phyloP scores from a whole-genome alignment of 257 asterid species.

The Solanum rostratum region DNA sequence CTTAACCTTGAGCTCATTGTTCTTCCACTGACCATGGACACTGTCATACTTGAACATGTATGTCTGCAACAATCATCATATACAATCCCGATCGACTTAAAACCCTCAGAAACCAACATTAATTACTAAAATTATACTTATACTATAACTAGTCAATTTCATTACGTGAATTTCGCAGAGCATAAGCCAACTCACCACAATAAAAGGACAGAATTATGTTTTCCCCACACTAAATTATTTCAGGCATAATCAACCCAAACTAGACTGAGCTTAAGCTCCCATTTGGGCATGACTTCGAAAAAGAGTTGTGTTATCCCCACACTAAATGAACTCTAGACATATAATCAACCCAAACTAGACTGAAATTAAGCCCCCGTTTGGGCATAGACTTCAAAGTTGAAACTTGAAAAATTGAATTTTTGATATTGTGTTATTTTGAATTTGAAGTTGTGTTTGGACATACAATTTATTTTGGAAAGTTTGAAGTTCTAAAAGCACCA shows the following conservation, averaged over 20 bases:
- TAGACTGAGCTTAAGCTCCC: not conserved
- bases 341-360: not conserved
- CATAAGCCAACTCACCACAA: not conserved
- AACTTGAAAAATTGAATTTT: too few relatives aligned
- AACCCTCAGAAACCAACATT: not conserved
- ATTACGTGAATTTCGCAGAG: not conserved
- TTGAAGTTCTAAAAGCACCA: too few relatives aligned
- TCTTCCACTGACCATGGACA: slow-evolving; percentile 77
- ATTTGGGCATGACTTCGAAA: too few relatives aligned
- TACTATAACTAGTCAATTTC: not conserved
- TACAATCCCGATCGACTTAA: not conserved
- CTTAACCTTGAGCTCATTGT: slow-evolving; percentile 56
- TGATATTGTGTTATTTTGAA: too few relatives aligned
- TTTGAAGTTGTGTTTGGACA: too few relatives aligned
- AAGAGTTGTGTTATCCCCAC: not conserved
- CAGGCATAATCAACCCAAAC: not conserved
- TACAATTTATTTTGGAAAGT: too few relatives aligned
- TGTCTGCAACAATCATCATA: slow-evolving; percentile 22
- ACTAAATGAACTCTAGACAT: not conserved
- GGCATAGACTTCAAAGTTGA: too few relatives aligned
- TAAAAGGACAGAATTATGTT: not conserved
- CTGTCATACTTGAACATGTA: slow-evolving; percentile 66
- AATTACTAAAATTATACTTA: not conserved
- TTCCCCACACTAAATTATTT: not conserved
- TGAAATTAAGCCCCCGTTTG: not conserved